A percentile compares a stretch with the other conserved stretches of the same genome.
Evolutionary conservation across 148 eudicot species (phyloP).

Genomic region (Camellia lanceoleosa): DNA sequence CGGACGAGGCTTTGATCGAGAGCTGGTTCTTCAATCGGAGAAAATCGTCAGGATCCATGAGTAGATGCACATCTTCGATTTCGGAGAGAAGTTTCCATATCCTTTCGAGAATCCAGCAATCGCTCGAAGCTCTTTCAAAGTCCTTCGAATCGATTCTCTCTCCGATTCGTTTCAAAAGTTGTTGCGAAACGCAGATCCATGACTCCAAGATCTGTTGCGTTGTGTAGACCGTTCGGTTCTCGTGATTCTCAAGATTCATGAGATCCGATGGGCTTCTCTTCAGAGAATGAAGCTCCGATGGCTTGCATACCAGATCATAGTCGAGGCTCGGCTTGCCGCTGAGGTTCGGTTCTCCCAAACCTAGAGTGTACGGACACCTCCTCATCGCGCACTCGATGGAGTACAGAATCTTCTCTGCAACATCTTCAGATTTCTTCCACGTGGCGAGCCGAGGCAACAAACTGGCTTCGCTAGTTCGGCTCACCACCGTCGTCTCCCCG

Average conservation of each 20-base stretch:
- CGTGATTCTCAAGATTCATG: conserved; percentile 34
- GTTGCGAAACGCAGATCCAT: conserved; percentile 45
- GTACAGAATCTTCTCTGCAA: conserved; percentile 44
- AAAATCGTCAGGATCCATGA: conserved; percentile 74
- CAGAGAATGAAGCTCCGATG: conserved; percentile 48
- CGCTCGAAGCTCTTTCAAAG: conserved; percentile 36
- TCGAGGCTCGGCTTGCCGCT: conserved; percentile 62
- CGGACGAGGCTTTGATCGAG: conserved; percentile 39
- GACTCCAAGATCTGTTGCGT: conserved; percentile 70
- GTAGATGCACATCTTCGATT: conserved; percentile 49
- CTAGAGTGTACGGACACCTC: conserved; percentile 54
- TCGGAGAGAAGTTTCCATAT: conserved; percentile 58
- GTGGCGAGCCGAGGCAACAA: conserved; percentile 58
- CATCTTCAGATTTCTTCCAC: conserved; percentile 52
- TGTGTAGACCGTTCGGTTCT: conserved; percentile 42
- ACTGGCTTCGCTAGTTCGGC: conserved; percentile 48
- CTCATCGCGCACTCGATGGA: conserved; percentile 61
- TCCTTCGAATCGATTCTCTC: conserved; percentile 25
- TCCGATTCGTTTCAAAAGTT: conserved; percentile 34
- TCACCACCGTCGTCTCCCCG: conserved; percentile 47
- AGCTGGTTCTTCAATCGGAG: conserved; percentile 51
- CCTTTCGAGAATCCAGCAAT: conserved; percentile 56
- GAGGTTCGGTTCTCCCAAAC: conserved; percentile 73
- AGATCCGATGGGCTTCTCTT: conserved; percentile 36
- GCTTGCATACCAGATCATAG: conserved; percentile 66